Evolutionary conservation across 495 filamentous ascomycete genomes (phyloP), one percentile per base, ranked within the genome.

Genomic region (Hypomontagnella submonticulosa): DNA sequence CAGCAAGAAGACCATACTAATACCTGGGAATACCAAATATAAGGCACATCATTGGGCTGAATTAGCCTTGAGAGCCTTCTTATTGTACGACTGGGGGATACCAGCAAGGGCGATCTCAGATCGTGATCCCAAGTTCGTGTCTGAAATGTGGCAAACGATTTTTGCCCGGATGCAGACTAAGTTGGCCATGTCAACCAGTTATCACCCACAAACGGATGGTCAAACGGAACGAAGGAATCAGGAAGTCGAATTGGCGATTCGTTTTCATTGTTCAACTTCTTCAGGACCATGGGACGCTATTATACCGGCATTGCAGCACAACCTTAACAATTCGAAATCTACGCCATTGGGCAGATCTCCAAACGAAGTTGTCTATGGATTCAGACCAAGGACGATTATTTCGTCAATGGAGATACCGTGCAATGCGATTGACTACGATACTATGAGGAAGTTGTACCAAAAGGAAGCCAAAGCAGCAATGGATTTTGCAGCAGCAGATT

Each of bases 231-330:
- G 52, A 16, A 11, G 52, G 12, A 55, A 56, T 8, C 23, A 46
- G 20, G 51, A 55, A 9, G 20, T 43, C 0, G 51, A 34, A 6
- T 34, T 56, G 1, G 52, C 38, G 11, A 36, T 56, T 2, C 9
- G 23, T 6, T 56, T 15, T 16, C 51, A 43, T 5, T 16, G 27
- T 4, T 1, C 19, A 0, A 37, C 18, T 0, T 9, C 19, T 1
- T 19, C 27, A 1, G 11, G 7, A 27, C 1, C 42, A 5, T 58
- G 55, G 55, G 8, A 27, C 0, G 4, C 27, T 0, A 49, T 49
- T 4, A 48, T 58, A 0, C 42, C 55, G 4, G 30, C 58, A 7
- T 10, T 61, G 5, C 58, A 61, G 8, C 49, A 53, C n/a, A 47
- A 53, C n/a, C 3, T 61, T 11, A 54, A 61, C 32, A 61, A 61